Evolutionary conservation across 129 eudicot genomes (phyloP).

Genomic region (Scalesia atractyloides): DNA sequence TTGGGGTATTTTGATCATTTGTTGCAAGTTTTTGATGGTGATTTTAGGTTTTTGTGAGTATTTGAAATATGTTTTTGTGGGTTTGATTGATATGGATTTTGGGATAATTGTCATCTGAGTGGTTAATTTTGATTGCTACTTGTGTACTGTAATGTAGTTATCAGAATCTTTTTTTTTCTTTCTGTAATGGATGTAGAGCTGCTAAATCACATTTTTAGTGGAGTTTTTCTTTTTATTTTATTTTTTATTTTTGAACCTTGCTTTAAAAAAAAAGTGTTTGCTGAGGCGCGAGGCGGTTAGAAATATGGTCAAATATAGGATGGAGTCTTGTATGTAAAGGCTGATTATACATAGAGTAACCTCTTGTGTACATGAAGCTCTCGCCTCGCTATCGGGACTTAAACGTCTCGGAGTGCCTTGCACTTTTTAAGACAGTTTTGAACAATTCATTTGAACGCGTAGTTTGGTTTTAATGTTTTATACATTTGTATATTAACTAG

Average conservation of each 20-base stretch:
- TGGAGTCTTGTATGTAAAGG: too few species aligned
- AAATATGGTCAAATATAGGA: too few species aligned
- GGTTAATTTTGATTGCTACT: not conserved
- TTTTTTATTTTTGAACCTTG: too few species aligned
- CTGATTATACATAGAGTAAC: too few species aligned
- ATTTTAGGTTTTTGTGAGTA: not conserved
- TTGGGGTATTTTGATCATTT: not conserved
- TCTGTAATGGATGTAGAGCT: constrained; percentile 1
- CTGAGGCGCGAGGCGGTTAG: too few species aligned
- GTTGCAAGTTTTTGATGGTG: not conserved
- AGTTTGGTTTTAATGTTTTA: not conserved
- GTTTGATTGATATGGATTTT: too few species aligned
- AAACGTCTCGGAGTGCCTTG: too few species aligned
- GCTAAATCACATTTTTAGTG: not conserved
- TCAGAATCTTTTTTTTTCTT: not conserved
- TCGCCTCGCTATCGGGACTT: too few species aligned
- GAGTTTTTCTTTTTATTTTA: not conserved
- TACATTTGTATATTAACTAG: not conserved
- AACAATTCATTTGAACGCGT: not conserved
- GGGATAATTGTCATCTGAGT: too few species aligned
- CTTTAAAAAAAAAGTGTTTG: too few species aligned
- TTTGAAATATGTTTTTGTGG: too few species aligned
- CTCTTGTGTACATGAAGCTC: too few species aligned
- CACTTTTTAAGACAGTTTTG: not conserved
- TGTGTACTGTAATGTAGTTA: constrained; percentile 11